Conservation (phyloP, 1,284 basidiomycete genomes). For the Earliella scabrosa region DNA sequence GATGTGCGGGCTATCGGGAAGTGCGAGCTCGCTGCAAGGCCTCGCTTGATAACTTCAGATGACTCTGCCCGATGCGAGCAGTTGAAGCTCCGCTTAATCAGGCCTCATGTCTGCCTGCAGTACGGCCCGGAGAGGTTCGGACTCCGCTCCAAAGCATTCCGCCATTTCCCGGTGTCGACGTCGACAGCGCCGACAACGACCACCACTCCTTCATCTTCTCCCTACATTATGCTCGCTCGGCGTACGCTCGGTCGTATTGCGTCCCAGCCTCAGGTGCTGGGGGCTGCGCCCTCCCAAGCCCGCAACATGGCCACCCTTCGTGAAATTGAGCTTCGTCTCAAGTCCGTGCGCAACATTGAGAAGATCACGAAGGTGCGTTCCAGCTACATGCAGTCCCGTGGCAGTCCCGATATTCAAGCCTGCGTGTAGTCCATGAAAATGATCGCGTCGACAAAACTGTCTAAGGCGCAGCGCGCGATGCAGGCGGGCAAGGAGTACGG, state of each 20-base stretch:
- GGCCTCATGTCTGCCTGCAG: neutral
- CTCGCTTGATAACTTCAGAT: constrained; percentile 21
- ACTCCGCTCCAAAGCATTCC: constrained; percentile 26
- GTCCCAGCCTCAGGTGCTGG: constrained; percentile 58
- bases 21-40: constrained; percentile 16
- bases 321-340: constrained; percentile 96
- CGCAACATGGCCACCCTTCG: constrained; percentile 96
- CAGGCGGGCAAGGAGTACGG: constrained; percentile 93
- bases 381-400: neutral
- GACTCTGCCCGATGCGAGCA: constrained; percentile 10
- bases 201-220: constrained; percentile 29
- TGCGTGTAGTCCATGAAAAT: constrained; percentile 93
- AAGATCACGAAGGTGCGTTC: constrained; percentile 94
- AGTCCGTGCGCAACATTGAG: constrained; percentile 98
- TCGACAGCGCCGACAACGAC: constrained; percentile 22
- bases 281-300: constrained; percentile 65
- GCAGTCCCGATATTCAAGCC: neutral
- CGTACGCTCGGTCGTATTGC: constrained; percentile 68
- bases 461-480: constrained; percentile 97
- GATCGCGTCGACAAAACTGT: constrained; percentile 97
- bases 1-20: too few species aligned
- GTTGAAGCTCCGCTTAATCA: constrained; percentile 14
- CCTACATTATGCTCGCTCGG: constrained; percentile 58
- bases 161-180: constrained; percentile 28
- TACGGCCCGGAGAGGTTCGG: constrained; percentile 3